Base-by-base conservation (phyloP, 1,284 basidiomycete species). In the Ganoderma leucocontextum region DNA sequence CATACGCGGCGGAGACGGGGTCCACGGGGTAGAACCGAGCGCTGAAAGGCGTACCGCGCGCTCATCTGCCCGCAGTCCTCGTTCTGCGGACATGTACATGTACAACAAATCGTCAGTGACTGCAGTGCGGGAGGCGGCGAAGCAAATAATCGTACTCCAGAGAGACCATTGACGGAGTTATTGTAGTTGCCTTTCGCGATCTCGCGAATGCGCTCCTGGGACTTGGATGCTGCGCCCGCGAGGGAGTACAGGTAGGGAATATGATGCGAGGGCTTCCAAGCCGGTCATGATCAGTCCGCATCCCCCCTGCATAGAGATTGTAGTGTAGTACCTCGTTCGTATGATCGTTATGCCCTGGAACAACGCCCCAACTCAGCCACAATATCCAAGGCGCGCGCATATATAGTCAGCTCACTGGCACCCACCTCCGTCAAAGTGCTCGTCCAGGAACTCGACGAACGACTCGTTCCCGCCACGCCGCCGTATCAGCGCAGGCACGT, bases 1-100 rank as follows among this genome's bases (percentile, higher is more conserved):
- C 83, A 69, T 94, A 95, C 73, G 89, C 87, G 9, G 87, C 87
- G 0, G 89, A 91, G 0, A 91, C 91, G 0, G 93, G 93, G 76
- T 94, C 89, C 62, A 95, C 92, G n/a, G 94, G 93, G 75, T 95
- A 96, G 80, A 95, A 92, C 0, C 94, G 83, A 1, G 91, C 89
- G 57, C 89, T 90, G 80, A 95, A n/a, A 95, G 13, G 95, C 84
- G 76, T 91, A 95, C 94, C 94, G 95, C 0, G 93, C 91, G 74
- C 90, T 93, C 92, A 95, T 95, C 77, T 95, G 94, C 0, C 94
- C 94, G 73, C 94, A 95, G 75, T 96, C 94, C 78, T 96, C 94
- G 75, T 95, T 96, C 89, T 93, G 72, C 10, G 29, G 1, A 2
- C 29, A 29, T 29, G 29, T 29, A 29, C 29, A 29, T 9, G n/a